These are phyloP conservation scores for Boletus rex-veris DNA, from an alignment of 768 basidiomycete species.

Conservation along the genomic window DNA sequence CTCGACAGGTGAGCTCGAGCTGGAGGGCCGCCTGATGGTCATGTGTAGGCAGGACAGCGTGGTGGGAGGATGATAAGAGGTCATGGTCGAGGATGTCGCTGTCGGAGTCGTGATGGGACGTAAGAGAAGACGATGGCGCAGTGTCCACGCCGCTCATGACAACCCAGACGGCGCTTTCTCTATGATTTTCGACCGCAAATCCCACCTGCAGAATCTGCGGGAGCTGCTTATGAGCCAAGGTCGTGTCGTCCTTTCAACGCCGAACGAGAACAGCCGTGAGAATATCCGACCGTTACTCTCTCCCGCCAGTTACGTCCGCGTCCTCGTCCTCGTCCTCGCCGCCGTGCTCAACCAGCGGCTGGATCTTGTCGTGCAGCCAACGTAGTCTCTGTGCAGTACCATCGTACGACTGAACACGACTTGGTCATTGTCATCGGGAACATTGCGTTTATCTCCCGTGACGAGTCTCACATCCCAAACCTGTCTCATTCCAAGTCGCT, in stretches of 20 bases:
- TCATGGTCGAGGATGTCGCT: constrained; percentile 32
- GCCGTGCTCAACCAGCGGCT: not conserved
- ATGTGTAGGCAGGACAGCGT: constrained; percentile 26
- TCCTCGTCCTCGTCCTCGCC: not conserved
- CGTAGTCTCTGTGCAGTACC: no score
- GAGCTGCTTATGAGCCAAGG: constrained; percentile 19
- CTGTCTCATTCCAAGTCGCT: no score
- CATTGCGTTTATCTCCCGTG: no score
- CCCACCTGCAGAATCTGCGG: constrained; percentile 19
- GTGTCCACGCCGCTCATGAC: constrained; percentile 45
- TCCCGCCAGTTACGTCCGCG: constrained; percentile 14
- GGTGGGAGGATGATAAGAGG: constrained; percentile 33
- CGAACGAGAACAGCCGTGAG: constrained; percentile 19
- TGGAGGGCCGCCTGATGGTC: constrained; percentile 32
- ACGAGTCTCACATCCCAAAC: no score
- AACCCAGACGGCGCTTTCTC: constrained; percentile 20
- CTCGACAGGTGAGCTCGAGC: constrained; percentile 27
- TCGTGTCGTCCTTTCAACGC: constrained; percentile 25
- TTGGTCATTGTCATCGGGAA: no score
- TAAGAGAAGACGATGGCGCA: constrained; percentile 29
- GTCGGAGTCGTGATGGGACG: constrained; percentile 29
- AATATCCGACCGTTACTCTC: constrained; percentile 3
- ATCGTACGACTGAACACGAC: no score
- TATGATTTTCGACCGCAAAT: constrained; percentile 18
- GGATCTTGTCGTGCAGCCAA: no score